phyloP scores from a whole-genome alignment of 176 grass and related monocot species.

The Ensete ventricosum region DNA sequence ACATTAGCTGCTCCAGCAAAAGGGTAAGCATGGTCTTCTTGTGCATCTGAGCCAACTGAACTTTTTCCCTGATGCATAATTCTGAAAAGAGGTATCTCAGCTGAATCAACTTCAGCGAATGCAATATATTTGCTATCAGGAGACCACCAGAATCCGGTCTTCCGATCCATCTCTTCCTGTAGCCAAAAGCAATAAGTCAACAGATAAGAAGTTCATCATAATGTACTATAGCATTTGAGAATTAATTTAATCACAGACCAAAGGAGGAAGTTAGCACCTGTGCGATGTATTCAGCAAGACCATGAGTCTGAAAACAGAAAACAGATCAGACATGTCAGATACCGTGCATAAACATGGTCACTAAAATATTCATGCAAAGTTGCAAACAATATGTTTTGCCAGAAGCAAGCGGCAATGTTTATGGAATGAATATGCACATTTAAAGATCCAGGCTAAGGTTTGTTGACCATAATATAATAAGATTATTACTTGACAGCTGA shows the following conservation, averaged over 20 bases:
- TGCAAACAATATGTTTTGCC: background rate
- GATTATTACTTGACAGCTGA: background rate
- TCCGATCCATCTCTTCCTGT: conserved; percentile 99
- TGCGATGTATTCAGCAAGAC: conserved; percentile 93
- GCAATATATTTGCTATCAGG: conserved; percentile 82
- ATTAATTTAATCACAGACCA: background rate
- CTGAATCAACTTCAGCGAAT: conserved; percentile 87
- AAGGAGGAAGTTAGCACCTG: conserved; percentile 42
- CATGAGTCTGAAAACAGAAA: conserved; percentile 80
- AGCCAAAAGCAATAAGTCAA: conserved; percentile 26
- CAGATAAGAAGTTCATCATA: background rate
- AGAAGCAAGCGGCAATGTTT: background rate
- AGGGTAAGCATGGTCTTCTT: conserved; percentile 96
- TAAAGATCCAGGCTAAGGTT: background rate
- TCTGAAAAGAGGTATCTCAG: conserved; percentile 87
- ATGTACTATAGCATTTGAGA: background rate
- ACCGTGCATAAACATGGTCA: conserved; percentile 22
- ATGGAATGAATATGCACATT: background rate
- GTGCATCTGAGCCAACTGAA: conserved; percentile 65
- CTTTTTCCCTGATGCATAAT: conserved; percentile 98
- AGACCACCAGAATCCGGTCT: conserved; percentile 99
- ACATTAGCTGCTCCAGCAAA: conserved; percentile 92
- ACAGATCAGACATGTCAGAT: conserved; percentile 56
- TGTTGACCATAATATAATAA: no score
- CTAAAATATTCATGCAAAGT: background rate